Conservation (phyloP, 2,329 filamentous ascomycete genomes). For the Dactylellina drechsleri region DNA sequence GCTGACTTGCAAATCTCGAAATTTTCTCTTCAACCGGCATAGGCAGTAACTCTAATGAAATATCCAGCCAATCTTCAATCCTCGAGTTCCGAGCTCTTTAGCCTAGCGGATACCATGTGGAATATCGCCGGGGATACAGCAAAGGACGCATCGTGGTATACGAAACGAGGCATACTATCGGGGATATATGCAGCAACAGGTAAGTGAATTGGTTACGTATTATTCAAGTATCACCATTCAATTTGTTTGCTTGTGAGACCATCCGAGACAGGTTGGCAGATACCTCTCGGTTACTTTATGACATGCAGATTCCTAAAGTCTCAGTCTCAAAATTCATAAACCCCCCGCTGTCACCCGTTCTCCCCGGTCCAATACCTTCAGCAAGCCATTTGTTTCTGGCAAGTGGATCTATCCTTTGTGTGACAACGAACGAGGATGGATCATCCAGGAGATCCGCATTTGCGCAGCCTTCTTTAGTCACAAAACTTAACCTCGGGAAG, state of each 20-base stretch:
- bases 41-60: slow-evolving; percentile 92
- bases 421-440: slow-evolving; percentile 19
- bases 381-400: slow-evolving; percentile 6
- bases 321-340: slow-evolving; percentile 18
- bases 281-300: slow-evolving; percentile 52
- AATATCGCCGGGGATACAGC: slow-evolving; percentile 82
- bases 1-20: slow-evolving; percentile 24
- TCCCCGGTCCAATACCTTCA: slow-evolving; percentile 45
- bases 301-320: slow-evolving; percentile 31
- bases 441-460: background rate
- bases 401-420: slow-evolving; percentile 22
- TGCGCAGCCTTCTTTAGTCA: slow-evolving; percentile 2
- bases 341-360: slow-evolving; percentile 36
- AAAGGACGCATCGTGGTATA: slow-evolving; percentile 90
- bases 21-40: slow-evolving; percentile 41
- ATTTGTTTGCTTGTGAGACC: slow-evolving; percentile 18
- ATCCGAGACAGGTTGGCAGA: slow-evolving; percentile 15
- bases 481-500: background rate
- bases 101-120: slow-evolving; percentile 90
- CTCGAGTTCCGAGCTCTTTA: slow-evolving; percentile 80
- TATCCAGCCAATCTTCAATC: slow-evolving; percentile 79
- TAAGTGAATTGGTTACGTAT: slow-evolving; percentile 52
- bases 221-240: slow-evolving; percentile 5
- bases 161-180: slow-evolving; percentile 72
- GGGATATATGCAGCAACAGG: slow-evolving; percentile 74